These are phyloP conservation scores for Acanthamoeba healyi DNA, from an alignment of 208 protist species.

Conservation along the genomic window DNA sequence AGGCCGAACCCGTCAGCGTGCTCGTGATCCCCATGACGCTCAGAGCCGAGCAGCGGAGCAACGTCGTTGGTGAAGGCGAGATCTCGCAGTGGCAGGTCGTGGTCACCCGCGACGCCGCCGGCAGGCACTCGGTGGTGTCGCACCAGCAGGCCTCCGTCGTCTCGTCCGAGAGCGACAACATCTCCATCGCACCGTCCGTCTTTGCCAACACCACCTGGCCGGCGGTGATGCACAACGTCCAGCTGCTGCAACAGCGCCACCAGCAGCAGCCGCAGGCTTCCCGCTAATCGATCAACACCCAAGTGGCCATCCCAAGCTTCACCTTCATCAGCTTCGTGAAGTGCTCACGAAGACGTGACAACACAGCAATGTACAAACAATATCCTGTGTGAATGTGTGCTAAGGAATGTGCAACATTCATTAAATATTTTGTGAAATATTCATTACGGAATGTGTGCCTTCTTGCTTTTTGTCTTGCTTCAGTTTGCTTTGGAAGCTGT, in stretches of 20 bases:
- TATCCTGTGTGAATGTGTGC: no score
- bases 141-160: not conserved
- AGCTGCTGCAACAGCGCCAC: not conserved
- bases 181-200: not conserved
- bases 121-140: not conserved
- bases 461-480: no score
- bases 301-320: no score
- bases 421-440: no score
- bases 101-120: not conserved
- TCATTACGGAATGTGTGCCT: no score
- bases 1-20: not conserved
- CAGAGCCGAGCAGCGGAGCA: not conserved
- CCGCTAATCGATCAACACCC: not conserved
- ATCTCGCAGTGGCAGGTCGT: not conserved
- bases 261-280: not conserved
- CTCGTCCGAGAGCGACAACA: not conserved
- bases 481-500: no score
- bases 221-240: not conserved
- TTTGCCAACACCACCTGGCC: not conserved
- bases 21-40: not conserved
- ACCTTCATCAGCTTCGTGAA: not conserved
- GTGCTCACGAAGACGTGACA: not conserved
- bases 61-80: no score
- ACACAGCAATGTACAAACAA: slow-evolving; percentile 12
- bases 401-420: no score